Evolutionary conservation across 495 filamentous ascomycete genomes (phyloP), one percentile per base, ranked within the genome.

Genomic region (Hyaloscypha bicolor): DNA sequence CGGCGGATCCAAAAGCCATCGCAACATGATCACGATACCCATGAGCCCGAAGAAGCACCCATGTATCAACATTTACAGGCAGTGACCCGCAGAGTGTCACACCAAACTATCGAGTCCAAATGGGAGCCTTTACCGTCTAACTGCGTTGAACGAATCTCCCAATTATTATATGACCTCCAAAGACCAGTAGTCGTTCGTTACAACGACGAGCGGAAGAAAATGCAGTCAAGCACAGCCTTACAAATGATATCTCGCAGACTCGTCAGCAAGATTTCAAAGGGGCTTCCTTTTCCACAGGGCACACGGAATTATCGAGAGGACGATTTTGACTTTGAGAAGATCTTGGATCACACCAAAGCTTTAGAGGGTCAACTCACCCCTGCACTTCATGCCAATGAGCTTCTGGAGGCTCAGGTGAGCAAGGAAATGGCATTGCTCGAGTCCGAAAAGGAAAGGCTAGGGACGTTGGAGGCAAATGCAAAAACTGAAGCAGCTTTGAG

Each of bases 321-420:
- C 0, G 78, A 83, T 67, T 90, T 91, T 69, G 84, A 90, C 69
- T 84, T 85, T 63, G 86, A 89, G 62, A 81, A 81, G 68, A 81
- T 87, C 25, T 69, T 86, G 11, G 83, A 87, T 74, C 81, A 84
- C 67, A 87, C 86, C 71, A 76, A 82, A 53, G 68, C 74, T 0
- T 59, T 89, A 45, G 86, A 89, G 65, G 71, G 76, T 32, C 79
- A 79, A 45, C 67, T 91, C 5, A 84, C 82, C 22, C 82, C 84
- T 5, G 76, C 80, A 56, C 78, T 77, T n/a, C 86, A 88, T 71
- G 77, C 81, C 32, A 81, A 82, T 45, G 81, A 83, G 67, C 73
- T 87, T 8, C 72, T 90, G 51, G 81, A 82, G 60, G 75, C 80
- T 9, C 84, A 87, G 61, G 79, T 89, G 51, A 79, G 79, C 25